Evolutionary conservation across 2,329 filamentous ascomycete species (phyloP).

Genomic region (Leptographium procerum): DNA sequence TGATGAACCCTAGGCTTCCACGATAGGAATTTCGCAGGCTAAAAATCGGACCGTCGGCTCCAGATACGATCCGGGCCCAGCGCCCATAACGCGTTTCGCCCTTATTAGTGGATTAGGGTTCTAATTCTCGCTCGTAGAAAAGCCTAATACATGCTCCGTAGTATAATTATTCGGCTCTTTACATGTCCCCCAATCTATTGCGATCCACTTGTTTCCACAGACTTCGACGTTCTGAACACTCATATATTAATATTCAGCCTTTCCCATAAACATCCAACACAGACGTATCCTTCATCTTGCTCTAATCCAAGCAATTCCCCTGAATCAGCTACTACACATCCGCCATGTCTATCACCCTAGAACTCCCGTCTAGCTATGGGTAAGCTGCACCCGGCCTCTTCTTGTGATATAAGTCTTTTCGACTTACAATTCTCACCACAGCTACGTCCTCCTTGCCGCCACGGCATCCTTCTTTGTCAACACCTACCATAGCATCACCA

Average conservation of each 20-base stretch:
- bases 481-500: constrained; percentile 37
- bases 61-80: neutral
- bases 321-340: neutral
- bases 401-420: neutral
- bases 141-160: no score
- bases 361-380: constrained; percentile 10
- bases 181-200: neutral
- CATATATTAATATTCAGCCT: neutral
- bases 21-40: neutral
- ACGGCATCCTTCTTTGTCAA: constrained; percentile 48
- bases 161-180: neutral
- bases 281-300: neutral
- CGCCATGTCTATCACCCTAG: constrained; percentile 5
- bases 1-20: neutral
- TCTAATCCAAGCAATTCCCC: neutral
- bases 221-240: neutral
- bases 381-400: neutral
- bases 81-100: neutral
- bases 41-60: neutral
- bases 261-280: neutral
- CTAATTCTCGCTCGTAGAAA: neutral
- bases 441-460: constrained; percentile 50
- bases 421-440: constrained; percentile 18
- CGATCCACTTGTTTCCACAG: neutral
- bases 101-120: neutral